Percentiles rank a stretch among this genome's conserved stretches.
phyloP scores from a whole-genome alignment of 352 stramenopile genomes.

The Phytophthora podocarpi region DNA sequence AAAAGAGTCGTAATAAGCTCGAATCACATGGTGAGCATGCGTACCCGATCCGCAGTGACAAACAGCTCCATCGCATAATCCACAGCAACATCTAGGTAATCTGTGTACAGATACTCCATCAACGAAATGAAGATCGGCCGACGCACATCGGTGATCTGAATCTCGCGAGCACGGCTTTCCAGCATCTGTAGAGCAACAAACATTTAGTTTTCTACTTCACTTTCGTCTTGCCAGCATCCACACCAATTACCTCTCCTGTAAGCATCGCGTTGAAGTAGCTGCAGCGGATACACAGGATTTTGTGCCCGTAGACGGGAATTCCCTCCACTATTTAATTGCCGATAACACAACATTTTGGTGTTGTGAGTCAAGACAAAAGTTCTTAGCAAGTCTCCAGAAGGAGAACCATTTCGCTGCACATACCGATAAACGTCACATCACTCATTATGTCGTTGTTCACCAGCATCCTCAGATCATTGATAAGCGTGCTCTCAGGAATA shows the following conservation, averaged over 20 bases:
- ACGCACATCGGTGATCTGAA: conserved; percentile 93
- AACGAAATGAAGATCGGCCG: conserved; percentile 93
- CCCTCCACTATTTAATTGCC: conserved; percentile 67
- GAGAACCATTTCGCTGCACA: neutral
- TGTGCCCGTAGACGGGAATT: conserved; percentile 87
- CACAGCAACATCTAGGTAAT: conserved; percentile 91
- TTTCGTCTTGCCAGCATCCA: neutral
- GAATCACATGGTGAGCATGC: neutral
- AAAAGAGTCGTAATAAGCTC: neutral
- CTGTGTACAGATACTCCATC: conserved; percentile 96
- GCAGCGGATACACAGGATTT: conserved; percentile 94
- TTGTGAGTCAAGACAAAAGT: neutral
- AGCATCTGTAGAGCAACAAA: conserved; percentile 76
- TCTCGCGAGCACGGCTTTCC: conserved; percentile 85
- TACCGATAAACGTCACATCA: conserved; percentile 89
- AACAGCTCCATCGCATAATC: conserved; percentile 95
- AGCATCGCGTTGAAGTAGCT: conserved; percentile 94
- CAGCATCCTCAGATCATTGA: conserved; percentile 71
- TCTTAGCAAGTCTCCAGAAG: neutral
- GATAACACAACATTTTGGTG: neutral
- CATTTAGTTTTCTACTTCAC: conserved; percentile 1
- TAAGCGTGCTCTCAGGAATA: conserved; percentile 85
- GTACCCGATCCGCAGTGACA: conserved; percentile 89
- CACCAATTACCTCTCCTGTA: conserved; percentile 62
- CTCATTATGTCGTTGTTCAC: conserved; percentile 90